Evolutionary conservation across 1,284 basidiomycete genomes (phyloP).

Genomic region (Puccinia brachypodii): DNA sequence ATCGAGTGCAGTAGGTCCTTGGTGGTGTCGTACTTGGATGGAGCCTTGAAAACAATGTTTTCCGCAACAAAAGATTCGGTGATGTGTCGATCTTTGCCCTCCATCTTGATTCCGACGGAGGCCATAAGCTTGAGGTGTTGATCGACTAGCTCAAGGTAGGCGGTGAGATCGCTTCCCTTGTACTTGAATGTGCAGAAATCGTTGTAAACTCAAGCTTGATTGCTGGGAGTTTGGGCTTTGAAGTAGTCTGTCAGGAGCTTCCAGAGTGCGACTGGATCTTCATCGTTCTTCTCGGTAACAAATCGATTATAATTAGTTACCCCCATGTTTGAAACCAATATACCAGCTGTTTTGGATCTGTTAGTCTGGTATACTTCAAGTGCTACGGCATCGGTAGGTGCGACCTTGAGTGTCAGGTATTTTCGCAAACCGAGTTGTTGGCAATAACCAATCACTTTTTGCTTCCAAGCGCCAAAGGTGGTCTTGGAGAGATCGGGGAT

Average conservation of each 20-base stretch:
- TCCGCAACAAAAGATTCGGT: conserved; percentile 9
- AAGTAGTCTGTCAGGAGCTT: neutral
- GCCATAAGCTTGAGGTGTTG: neutral
- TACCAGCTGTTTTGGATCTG: neutral
- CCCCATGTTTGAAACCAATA: neutral
- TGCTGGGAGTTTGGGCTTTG: neutral
- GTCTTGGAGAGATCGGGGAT: neutral
- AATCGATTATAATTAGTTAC: neutral
- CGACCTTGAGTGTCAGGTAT: neutral
- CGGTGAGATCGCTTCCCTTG: neutral
- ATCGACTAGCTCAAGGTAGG: neutral
- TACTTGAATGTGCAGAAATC: neutral
- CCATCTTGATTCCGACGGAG: neutral
- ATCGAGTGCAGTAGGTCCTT: neutral
- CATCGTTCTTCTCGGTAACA: neutral
- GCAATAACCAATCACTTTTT: neutral
- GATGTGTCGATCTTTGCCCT: neutral
- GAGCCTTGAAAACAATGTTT: neutral
- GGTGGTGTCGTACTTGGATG: neutral
- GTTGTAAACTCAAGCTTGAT: neutral
- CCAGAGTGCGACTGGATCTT: neutral
- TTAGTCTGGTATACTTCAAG: neutral
- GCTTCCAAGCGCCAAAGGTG: neutral
- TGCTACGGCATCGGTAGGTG: neutral
- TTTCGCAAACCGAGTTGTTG: neutral